These are phyloP conservation scores for Lonicera japonica DNA, from an alignment of 129 eudicot genomes.

Conservation along the genomic window DNA sequence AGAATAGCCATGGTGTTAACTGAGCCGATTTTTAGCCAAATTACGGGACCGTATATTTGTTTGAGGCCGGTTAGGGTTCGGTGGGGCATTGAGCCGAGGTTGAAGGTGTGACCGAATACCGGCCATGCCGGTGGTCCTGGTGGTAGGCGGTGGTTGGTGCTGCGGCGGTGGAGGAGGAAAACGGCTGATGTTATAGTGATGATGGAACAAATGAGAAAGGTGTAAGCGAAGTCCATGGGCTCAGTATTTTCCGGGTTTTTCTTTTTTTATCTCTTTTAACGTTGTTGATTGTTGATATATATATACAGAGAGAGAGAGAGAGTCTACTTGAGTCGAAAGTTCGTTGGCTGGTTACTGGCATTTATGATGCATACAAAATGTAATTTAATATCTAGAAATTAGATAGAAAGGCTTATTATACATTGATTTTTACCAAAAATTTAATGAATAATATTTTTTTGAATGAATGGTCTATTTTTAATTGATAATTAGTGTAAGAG, in stretches of 20 bases:
- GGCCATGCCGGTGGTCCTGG: conserved; percentile 86
- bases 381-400: too few relatives aligned
- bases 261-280: neutral
- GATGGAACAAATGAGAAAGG: conserved; percentile 16
- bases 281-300: neutral
- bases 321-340: too few relatives aligned
- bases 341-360: too few relatives aligned
- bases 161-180: conserved; percentile 18
- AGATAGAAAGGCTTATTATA: too few relatives aligned
- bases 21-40: conserved; percentile 53
- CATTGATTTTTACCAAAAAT: too few relatives aligned
- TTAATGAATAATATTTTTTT: too few relatives aligned
- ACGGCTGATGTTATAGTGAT: conserved; percentile 12
- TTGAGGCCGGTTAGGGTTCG: conserved; percentile 40
- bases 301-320: too few relatives aligned
- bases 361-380: too few relatives aligned
- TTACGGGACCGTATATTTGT: conserved; percentile 48
- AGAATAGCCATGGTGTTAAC: conserved; percentile 50
- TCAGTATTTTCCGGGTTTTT: neutral
- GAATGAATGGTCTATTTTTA: too few relatives aligned
- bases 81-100: conserved; percentile 65
- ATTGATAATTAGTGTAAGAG: too few relatives aligned
- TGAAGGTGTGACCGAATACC: conserved; percentile 62
- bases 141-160: conserved; percentile 25
- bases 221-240: conserved; percentile 32